Evolutionary conservation across 352 stramenopile genomes (phyloP).

Genomic region (Phytophthora uliginosa): DNA sequence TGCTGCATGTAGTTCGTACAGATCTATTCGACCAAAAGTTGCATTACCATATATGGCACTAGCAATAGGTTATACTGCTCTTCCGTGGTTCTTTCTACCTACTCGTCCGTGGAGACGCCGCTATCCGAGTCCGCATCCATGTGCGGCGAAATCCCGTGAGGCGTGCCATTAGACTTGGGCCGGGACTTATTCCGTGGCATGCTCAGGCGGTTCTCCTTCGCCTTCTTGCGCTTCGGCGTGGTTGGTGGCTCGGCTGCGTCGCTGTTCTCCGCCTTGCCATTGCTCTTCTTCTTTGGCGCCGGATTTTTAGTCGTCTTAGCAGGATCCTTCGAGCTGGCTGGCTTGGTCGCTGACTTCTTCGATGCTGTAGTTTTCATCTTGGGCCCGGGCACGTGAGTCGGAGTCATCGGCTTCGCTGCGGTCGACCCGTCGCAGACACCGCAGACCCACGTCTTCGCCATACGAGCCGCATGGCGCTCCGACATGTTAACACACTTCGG

Average conservation of each 20-base stretch:
- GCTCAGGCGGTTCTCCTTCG: conserved; percentile 38
- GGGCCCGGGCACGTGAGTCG: conserved; percentile 16
- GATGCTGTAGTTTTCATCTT: conserved; percentile 19
- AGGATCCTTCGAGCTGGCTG: conserved; percentile 23
- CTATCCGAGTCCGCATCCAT: conserved; percentile 51
- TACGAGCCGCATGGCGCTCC: conserved; percentile 65
- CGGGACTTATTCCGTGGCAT: conserved; percentile 43
- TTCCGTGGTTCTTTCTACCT: conserved; percentile 4
- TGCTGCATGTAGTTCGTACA: not conserved
- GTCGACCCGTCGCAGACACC: conserved; percentile 40
- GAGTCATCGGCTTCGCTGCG: conserved; percentile 19
- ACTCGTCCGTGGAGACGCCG: conserved; percentile 47
- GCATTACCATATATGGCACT: conserved; percentile 21
- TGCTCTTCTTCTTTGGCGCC: conserved; percentile 23
- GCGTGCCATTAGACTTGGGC: conserved; percentile 25
- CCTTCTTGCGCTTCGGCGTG: conserved; percentile 37
- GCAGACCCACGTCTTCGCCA: conserved; percentile 58
- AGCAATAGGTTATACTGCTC: not conserved
- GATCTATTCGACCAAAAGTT: conserved; percentile 9
- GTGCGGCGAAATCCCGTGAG: conserved; percentile 49
- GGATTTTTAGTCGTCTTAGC: conserved; percentile 14
- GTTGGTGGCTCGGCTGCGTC: conserved; percentile 6
- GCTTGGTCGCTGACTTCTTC: conserved; percentile 27
- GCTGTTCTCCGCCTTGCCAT: conserved; percentile 19
- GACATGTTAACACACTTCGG: conserved; percentile 88